Evolutionary conservation across 2,329 filamentous ascomycete species (phyloP).

Genomic region (Pseudogymnoascus verrucosus): DNA sequence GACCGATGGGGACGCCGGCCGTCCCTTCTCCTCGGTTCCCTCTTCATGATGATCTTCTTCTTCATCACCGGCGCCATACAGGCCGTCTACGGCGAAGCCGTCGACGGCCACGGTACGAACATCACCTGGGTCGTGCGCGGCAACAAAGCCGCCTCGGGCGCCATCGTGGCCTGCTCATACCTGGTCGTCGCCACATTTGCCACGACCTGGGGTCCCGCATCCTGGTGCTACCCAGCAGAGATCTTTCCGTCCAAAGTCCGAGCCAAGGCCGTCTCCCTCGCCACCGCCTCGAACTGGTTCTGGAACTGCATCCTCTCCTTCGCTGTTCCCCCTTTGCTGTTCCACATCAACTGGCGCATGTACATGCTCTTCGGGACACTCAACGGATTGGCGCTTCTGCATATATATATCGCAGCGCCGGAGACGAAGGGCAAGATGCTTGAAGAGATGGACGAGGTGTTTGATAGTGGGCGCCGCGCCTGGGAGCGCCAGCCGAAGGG

Average conservation of each 20-base stretch:
- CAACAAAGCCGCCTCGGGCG: slow-evolving; percentile 47
- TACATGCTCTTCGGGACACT: slow-evolving; percentile 73
- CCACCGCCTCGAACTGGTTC: slow-evolving; percentile 69
- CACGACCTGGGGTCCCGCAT: slow-evolving; percentile 44
- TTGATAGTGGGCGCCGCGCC: slow-evolving; percentile 49
- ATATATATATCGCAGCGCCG: slow-evolving; percentile 59
- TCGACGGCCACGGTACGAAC: slow-evolving; percentile 32
- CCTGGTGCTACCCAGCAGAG: slow-evolving; percentile 54
- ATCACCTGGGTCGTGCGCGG: slow-evolving; percentile 51
- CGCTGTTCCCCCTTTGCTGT: slow-evolving; percentile 41
- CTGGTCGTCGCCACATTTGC: slow-evolving; percentile 65
- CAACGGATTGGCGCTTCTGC: slow-evolving; percentile 58
- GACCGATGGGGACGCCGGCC: slow-evolving; percentile 67
- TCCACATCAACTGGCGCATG: slow-evolving; percentile 52
- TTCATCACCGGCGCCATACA: slow-evolving; percentile 57
- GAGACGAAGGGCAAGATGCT: slow-evolving; percentile 67
- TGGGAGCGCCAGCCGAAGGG: slow-evolving; percentile 43
- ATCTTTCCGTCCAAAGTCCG: slow-evolving; percentile 63
- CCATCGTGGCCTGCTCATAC: slow-evolving; percentile 62
- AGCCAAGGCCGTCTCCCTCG: slow-evolving; percentile 65
- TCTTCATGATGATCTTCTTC: slow-evolving; percentile 55
- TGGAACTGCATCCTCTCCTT: slow-evolving; percentile 60
- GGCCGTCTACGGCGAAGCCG: slow-evolving; percentile 48
- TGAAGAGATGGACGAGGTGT: slow-evolving; percentile 70
- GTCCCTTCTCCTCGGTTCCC: slow-evolving; percentile 55